Conservation (phyloP, 305 asterid genomes). For the Monarda citriodora region DNA sequence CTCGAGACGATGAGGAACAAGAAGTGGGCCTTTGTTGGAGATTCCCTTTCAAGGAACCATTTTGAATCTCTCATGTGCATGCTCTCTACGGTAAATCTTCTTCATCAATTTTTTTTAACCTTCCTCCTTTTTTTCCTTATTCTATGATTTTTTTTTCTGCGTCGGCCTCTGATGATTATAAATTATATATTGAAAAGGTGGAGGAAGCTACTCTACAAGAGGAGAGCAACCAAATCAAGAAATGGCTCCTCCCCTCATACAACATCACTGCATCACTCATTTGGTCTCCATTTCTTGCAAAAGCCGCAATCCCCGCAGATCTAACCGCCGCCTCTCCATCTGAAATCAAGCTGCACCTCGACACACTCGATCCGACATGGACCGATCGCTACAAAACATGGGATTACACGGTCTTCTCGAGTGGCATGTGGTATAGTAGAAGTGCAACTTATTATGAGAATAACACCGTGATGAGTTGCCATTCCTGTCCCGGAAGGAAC, state of each 20-base stretch:
- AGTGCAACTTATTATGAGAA: slow-evolving; percentile 65
- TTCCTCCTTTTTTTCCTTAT: too few species aligned
- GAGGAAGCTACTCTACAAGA: slow-evolving; percentile 58
- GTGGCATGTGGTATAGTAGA: slow-evolving; percentile 80
- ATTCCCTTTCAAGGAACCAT: slow-evolving; percentile 87
- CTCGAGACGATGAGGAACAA: slow-evolving; percentile 69
- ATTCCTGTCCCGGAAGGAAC: slow-evolving; percentile 63
- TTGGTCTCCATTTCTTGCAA: slow-evolving; percentile 92
- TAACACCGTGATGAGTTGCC: slow-evolving; percentile 60
- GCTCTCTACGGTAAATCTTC: slow-evolving; percentile 56
- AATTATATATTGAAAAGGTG: slow-evolving; percentile 42
- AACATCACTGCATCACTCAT: slow-evolving; percentile 61
- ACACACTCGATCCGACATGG: slow-evolving; percentile 77
- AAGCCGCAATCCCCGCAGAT: slow-evolving; percentile 66
- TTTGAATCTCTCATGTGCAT: slow-evolving; percentile 69
- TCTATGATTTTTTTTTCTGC: too few species aligned
- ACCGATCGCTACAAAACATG: slow-evolving; percentile 38
- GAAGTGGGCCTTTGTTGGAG: slow-evolving; percentile 77
- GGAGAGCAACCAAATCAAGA: slow-evolving; percentile 41
- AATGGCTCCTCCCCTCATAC: slow-evolving; percentile 73
- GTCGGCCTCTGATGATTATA: not conserved
- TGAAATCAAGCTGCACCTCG: slow-evolving; percentile 73
- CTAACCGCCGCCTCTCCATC: slow-evolving; percentile 50
- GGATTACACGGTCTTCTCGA: slow-evolving; percentile 66
- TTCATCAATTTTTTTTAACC: not conserved